Base-by-base conservation (phyloP, 2,329 filamentous ascomycete species). In the Cryphonectria parasitica region DNA sequence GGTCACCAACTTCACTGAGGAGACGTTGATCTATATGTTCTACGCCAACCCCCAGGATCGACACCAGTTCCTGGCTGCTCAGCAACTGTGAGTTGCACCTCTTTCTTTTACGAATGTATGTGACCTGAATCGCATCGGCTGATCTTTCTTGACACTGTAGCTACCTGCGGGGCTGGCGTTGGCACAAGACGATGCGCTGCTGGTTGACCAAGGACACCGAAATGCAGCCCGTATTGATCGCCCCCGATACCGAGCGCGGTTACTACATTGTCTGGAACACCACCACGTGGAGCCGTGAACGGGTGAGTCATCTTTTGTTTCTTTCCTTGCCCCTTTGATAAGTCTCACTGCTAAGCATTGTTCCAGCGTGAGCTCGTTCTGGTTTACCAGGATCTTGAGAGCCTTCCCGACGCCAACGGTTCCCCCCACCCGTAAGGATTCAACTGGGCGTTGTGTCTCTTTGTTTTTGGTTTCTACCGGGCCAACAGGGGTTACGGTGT, bases 1-100 rank as follows among this genome's bases (percentile, higher is more conserved):
- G 78, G 89, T 91, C 64, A 83, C 83, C 56, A 90, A 86, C 73
- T 91, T 91, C 79, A 91, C 90, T 74, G 89, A 91, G 73, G 89
- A 91, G 79, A 90, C 89, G 0, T 80, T 91, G 64, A 88, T 91
- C 78, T 90, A 88, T 85, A 91, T 91, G 74, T 91, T 91, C 76
- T 91, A 91, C 78, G 90, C 87, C 79, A 90, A 87, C 71, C 88
- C 89, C 10, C 83, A 85, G 61, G 89, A 91, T 75, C 77, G 86
- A 49, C 88, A 90, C 77, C 89, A 91, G 77, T 86, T 89, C 64
- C 81, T 90, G 80, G 89, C 89, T 2, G 89, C 89, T 0, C 81
- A 85, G 56, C 88, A 91, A 77, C 81, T 91, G 88, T 91, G 80
- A 80, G 87, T 74, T 19, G 7, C 10, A 3, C 36, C 41, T 19